Base-by-base conservation (phyloP, 345 rosid genomes). In the Sonneratia alba region DNA sequence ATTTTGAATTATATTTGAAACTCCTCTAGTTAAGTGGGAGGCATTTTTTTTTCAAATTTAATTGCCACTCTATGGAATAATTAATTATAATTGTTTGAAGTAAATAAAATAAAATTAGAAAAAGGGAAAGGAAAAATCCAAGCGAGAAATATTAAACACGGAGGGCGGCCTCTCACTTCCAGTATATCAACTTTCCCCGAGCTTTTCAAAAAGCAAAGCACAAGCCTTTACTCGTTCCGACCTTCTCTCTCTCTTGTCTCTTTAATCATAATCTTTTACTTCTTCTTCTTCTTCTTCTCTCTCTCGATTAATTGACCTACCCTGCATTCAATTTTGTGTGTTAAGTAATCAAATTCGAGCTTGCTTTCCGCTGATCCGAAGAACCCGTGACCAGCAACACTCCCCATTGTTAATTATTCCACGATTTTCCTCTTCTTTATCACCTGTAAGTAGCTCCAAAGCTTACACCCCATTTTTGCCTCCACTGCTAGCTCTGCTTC, bases 321-420 rank as follows among this genome's bases (percentile, higher is more conserved):
- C 66, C 66, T 24, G 74, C 74, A 63, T 63, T 72, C 74, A 72
- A 72, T 59, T 27, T 40, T 47, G 42, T 72, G 66, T 47, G 49
- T 47, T 42, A 48, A 21, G 37, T 42, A 36, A 22, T 56, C 11
- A 34, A 72, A 43, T n/a, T 72, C 68, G 67, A 62, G 38, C 38
- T 62, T 6, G 19, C 38, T 27, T 13, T 27, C 36, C 14, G 27
- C 38, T 62, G 66, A 62, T 27, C 66, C 13, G 36, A 11, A 22
- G 38, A 27, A 61, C 36, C 36, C 36, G 36, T 22, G 65, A 61
- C 36, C 65, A 3, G n/a, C 65, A 61, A 8, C 34, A 27, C 65
- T 2, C 65, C 4, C 16, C 13, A 11, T 7, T 61, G 16, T 62
- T 27, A 62, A 24, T 11, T 27, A 3, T 62, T 34, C 36, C 3